Evolutionary conservation across 208 protist species (phyloP).

Genomic region (Leishmania braziliensis): DNA sequence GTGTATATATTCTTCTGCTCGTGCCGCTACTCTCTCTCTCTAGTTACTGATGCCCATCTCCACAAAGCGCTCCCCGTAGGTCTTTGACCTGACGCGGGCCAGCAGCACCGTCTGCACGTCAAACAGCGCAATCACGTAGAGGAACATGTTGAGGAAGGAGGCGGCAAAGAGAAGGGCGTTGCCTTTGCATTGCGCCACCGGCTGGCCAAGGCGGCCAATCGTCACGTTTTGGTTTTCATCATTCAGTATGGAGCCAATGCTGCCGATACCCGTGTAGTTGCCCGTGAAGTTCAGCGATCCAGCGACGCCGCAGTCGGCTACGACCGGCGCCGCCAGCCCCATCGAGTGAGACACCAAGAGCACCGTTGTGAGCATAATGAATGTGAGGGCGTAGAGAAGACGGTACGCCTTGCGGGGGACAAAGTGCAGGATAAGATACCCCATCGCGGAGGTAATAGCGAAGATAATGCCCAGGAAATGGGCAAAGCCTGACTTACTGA

Average conservation of each 20-base stretch:
- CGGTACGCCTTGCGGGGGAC: slow-evolving; percentile 79
- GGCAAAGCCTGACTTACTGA: slow-evolving; percentile 61
- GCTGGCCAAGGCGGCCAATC: slow-evolving; percentile 59
- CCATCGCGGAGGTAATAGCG: slow-evolving; percentile 47
- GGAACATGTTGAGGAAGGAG: slow-evolving; percentile 57
- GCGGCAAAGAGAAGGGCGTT: slow-evolving; percentile 59
- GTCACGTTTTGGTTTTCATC: slow-evolving; percentile 33
- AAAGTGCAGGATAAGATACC: slow-evolving; percentile 79
- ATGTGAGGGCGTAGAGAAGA: slow-evolving; percentile 77
- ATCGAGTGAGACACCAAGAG: slow-evolving; percentile 71
- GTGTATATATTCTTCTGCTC: neutral
- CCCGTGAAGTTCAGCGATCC: slow-evolving; percentile 20
- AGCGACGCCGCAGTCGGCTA: slow-evolving; percentile 58
- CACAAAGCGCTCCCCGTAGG: slow-evolving; percentile 82
- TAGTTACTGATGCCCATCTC: slow-evolving; percentile 87
- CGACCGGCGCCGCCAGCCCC: slow-evolving; percentile 57
- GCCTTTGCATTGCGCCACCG: slow-evolving; percentile 49
- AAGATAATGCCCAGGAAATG: slow-evolving; percentile 80
- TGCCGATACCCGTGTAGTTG: slow-evolving; percentile 29
- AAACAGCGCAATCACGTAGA: slow-evolving; percentile 75
- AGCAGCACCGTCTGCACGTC: slow-evolving; percentile 84
- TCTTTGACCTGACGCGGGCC: slow-evolving; percentile 77
- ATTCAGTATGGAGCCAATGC: slow-evolving; percentile 23
- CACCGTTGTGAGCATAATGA: slow-evolving; percentile 56
- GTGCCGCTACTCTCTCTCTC: neutral